Conservation (phyloP, 495 filamentous ascomycete genomes). For the Penicillium crystallinum region DNA sequence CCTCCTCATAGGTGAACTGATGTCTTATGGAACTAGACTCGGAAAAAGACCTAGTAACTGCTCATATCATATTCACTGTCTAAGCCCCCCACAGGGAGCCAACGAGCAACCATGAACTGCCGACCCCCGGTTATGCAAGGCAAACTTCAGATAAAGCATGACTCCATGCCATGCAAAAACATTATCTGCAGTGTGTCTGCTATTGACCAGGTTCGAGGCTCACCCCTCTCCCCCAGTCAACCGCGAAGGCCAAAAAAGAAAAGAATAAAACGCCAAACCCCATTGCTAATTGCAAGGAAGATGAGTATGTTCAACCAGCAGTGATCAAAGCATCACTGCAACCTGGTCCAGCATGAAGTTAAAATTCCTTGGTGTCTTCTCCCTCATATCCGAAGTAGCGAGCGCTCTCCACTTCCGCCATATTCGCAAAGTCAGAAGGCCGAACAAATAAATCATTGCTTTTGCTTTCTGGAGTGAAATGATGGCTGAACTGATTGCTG, state of each 20-base stretch:
- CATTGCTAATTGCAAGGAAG: neutral
- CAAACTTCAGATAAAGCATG: neutral
- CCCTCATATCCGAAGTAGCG: neutral
- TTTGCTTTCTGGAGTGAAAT: neutral
- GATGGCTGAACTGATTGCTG: neutral
- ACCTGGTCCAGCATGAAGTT: neutral
- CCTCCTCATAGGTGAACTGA: too few relatives aligned
- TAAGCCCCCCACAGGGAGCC: neutral
- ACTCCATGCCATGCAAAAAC: neutral
- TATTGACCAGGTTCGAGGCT: neutral
- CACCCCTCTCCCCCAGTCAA: neutral
- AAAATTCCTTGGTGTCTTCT: neutral
- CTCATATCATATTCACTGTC: neutral
- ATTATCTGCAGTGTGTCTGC: neutral
- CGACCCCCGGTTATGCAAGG: neutral
- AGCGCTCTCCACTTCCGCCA: neutral
- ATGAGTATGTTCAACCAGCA: too few relatives aligned
- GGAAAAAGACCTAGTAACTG: too few relatives aligned
- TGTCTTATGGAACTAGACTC: too few relatives aligned
- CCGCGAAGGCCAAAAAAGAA: neutral
- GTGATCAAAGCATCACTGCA: neutral
- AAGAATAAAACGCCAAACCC: neutral
- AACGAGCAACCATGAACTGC: neutral
- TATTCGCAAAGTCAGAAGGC: neutral
- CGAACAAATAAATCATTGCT: neutral